Conservation (phyloP, 306 rosid genomes). For the Ammopiptanthus mongolicus region DNA sequence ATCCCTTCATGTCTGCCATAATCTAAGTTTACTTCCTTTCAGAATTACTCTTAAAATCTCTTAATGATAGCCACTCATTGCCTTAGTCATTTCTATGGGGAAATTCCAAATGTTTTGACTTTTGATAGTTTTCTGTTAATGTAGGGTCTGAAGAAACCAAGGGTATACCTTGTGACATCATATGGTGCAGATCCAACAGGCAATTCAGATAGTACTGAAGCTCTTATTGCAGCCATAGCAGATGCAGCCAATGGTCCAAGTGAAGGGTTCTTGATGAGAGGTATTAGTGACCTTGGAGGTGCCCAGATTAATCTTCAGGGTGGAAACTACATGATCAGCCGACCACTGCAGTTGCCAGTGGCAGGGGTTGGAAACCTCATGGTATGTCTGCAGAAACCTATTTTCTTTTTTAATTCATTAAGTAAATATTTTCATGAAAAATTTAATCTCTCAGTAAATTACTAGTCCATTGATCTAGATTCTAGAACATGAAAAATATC, state of each 20-base stretch:
- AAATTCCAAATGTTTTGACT: background rate
- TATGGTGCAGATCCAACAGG: constrained; percentile 96
- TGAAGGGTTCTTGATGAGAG: constrained; percentile 51
- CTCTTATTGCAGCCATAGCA: constrained; percentile 52
- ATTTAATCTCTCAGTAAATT: too few relatives aligned
- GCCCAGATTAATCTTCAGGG: constrained; percentile 66
- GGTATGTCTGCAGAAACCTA: constrained; percentile 35
- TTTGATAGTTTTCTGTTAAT: background rate
- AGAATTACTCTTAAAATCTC: too few relatives aligned
- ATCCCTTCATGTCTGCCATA: background rate
- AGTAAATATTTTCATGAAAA: background rate
- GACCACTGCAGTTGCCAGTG: constrained; percentile 51
- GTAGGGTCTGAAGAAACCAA: constrained; percentile 40
- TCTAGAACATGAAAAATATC: background rate
- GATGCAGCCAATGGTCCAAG: constrained; percentile 50
- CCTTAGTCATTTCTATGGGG: background rate
- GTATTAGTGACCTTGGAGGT: constrained; percentile 71
- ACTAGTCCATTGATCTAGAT: background rate
- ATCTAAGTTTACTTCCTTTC: background rate
- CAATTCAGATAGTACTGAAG: constrained; percentile 60
- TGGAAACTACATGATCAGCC: constrained; percentile 60
- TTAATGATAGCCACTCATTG: too few relatives aligned
- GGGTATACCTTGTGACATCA: constrained; percentile 50
- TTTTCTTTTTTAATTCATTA: background rate
- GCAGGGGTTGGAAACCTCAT: constrained; percentile 65